A percentile compares a stretch with the other conserved stretches of the same genome.
Evolutionary conservation across 2,329 filamentous ascomycete genomes (phyloP).

Genomic region (Drechslera avenae): DNA sequence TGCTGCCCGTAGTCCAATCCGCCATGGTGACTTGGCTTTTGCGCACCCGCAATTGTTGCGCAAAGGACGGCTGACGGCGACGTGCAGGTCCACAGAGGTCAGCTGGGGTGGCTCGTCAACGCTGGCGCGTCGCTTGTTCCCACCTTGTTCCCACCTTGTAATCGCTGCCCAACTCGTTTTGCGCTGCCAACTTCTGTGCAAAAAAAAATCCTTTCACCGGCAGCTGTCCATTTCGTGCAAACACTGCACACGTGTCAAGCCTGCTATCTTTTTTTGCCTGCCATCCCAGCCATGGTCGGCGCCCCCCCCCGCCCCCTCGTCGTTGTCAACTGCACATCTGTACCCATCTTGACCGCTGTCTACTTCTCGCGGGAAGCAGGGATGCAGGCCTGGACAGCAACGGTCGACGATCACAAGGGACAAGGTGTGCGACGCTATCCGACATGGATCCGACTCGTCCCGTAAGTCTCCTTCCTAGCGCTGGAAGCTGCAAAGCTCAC

Average conservation of each 20-base stretch:
- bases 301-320: neutral
- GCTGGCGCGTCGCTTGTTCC: conserved; percentile 10
- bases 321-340: conserved; percentile 7
- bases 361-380: conserved; percentile 39
- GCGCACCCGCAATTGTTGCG: conserved; percentile 17
- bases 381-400: conserved; percentile 33
- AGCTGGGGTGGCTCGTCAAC: conserved; percentile 30
- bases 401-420: conserved; percentile 41
- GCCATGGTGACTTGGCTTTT: conserved; percentile 10
- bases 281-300: conserved; percentile 4
- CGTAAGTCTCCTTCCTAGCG: conserved; percentile 27
- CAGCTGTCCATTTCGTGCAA: neutral
- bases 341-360: conserved; percentile 23
- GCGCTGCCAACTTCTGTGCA: neutral
- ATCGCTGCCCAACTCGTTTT: conserved; percentile 19
- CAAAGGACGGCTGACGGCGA: conserved; percentile 33
- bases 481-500: conserved; percentile 22
- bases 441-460: conserved; percentile 42
- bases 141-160: conserved; percentile 19
- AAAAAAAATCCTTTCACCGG: conserved; percentile 9
- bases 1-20: conserved; percentile 19
- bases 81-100: conserved; percentile 37
- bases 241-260: conserved; percentile 1
- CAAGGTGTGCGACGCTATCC: conserved; percentile 35
- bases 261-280: conserved; percentile 14